A percentile compares a stretch with the other conserved stretches of the same genome.
Evolutionary conservation across 208 protist species (phyloP).

Genomic region (Angomonas desouzai): DNA sequence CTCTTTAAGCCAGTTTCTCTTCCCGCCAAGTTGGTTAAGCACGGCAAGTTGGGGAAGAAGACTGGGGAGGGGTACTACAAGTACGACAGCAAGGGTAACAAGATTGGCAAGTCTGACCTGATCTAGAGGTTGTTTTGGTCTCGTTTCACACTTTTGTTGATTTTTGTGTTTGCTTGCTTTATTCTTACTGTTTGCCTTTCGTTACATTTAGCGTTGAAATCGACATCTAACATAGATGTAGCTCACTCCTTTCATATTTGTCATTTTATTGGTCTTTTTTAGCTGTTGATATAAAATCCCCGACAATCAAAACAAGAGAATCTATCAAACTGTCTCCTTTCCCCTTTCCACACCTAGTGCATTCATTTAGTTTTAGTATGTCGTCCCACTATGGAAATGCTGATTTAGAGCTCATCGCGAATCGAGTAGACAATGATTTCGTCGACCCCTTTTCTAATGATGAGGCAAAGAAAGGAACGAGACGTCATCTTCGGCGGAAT

Average conservation of each 20-base stretch:
- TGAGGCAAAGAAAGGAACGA: not conserved
- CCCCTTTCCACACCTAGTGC: not conserved
- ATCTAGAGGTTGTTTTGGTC: not conserved
- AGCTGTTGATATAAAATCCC: too few species aligned
- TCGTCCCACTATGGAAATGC: constrained; percentile 1
- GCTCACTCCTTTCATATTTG: too few species aligned
- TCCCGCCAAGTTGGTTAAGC: constrained; percentile 49
- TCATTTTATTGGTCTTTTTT: too few species aligned
- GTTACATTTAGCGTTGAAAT: not conserved
- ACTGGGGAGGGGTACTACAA: constrained; percentile 88
- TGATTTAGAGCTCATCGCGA: constrained; percentile 1
- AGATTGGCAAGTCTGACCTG: not conserved
- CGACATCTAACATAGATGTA: too few species aligned
- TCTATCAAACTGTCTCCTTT: constrained; percentile 8
- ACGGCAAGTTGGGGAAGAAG: constrained; percentile 84
- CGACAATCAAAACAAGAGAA: too few species aligned
- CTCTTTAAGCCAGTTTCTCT: constrained; percentile 59
- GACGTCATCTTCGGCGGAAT: not conserved
- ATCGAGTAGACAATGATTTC: too few species aligned
- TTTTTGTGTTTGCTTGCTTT: constrained; percentile 14
- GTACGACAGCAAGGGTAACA: constrained; percentile 37
- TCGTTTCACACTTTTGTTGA: constrained; percentile 16
- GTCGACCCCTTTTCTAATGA: too few species aligned
- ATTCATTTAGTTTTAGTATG: not conserved
- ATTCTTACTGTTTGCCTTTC: constrained; percentile 4